phyloP scores from a whole-genome alignment of 148 eudicot genomes.

The Dysphania ambrosioides region DNA sequence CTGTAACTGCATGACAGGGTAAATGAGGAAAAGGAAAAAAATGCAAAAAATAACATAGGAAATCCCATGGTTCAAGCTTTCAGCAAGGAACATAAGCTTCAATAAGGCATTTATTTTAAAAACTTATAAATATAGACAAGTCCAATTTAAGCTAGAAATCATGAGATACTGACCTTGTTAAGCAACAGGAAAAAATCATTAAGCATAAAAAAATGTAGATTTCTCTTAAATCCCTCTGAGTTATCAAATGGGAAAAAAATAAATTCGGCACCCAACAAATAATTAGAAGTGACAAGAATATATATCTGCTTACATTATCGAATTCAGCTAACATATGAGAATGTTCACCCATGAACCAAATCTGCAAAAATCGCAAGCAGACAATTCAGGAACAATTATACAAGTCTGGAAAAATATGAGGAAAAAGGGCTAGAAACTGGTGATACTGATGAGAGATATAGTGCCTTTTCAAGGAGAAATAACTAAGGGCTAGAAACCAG shows the following conservation, averaged over 20 bases:
- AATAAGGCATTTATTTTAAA: neutral
- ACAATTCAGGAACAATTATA: slow-evolving; percentile 12
- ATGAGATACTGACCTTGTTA: neutral
- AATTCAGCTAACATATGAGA: slow-evolving; percentile 84
- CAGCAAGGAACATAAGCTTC: neutral
- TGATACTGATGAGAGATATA: neutral
- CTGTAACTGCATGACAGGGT: neutral
- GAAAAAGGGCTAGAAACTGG: too few relatives aligned
- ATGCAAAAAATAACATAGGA: too few relatives aligned
- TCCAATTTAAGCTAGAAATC: neutral
- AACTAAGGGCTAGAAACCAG: neutral
- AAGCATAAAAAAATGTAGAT: slow-evolving; percentile 6
- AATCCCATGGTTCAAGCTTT: neutral
- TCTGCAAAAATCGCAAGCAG: slow-evolving; percentile 39
- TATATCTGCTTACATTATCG: slow-evolving; percentile 68
- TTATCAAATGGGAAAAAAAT: too few relatives aligned
- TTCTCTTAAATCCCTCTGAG: too few relatives aligned
- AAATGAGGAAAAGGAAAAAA: neutral
- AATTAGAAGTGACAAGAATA: too few relatives aligned
- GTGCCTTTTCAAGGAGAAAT: neutral
- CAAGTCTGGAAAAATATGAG: neutral
- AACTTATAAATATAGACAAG: neutral
- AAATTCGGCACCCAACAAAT: too few relatives aligned
- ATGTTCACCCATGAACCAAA: slow-evolving; percentile 95
- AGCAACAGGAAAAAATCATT: neutral